Evolutionary conservation across 495 filamentous ascomycete genomes (phyloP).

Genomic region (Tuber microsphaerosporum): DNA sequence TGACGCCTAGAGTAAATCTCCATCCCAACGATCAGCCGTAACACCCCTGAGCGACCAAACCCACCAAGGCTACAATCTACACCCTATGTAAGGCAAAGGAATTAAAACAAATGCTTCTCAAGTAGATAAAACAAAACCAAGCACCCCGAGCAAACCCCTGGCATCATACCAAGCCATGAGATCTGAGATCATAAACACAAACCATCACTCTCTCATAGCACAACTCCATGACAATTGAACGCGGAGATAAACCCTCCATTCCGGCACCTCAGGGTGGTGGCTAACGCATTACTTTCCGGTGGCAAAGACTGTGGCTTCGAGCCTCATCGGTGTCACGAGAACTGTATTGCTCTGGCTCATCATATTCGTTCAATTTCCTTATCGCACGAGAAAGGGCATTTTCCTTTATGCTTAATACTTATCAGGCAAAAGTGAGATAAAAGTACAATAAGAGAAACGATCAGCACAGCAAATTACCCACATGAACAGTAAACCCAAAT

Average conservation of each 20-base stretch:
- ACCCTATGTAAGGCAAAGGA: not conserved
- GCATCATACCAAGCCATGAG: not conserved
- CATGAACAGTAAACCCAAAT: not conserved
- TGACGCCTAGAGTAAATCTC: not conserved
- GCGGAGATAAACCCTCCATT: not conserved
- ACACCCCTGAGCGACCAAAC: not conserved
- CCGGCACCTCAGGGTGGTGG: conserved; percentile 24
- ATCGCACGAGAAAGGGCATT: not conserved
- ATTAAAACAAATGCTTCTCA: not conserved
- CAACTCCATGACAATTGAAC: not conserved
- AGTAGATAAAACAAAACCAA: not conserved
- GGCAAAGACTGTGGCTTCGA: conserved; percentile 27
- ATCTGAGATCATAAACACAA: not conserved
- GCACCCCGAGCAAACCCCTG: not conserved
- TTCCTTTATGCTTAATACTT: not conserved
- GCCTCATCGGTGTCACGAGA: conserved; percentile 14
- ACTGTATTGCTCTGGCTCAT: not conserved
- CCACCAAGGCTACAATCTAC: not conserved
- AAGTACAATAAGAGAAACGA: not conserved
- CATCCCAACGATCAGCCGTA: not conserved
- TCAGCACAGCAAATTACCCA: not conserved
- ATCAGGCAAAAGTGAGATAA: not conserved
- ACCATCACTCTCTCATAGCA: not conserved
- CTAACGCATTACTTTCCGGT: conserved; percentile 30
- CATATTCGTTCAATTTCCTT: not conserved